A percentile compares a stretch with the other conserved stretches of the same genome.
Evolutionary conservation across 192 early-diverging fungal genomes (phyloP).

Genomic region (Thamnidium elegans): DNA sequence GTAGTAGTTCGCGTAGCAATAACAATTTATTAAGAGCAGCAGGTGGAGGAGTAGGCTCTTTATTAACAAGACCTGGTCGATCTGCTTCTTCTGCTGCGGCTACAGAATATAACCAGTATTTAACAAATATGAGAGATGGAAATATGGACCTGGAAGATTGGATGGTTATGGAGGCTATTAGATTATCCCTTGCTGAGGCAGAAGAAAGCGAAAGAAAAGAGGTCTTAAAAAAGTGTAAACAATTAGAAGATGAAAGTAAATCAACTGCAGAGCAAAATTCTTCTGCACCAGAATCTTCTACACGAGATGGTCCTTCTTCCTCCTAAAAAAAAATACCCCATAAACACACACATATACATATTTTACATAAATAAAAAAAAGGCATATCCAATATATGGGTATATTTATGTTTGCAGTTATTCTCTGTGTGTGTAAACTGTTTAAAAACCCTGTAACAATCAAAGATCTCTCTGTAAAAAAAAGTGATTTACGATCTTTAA

Average conservation of each 20-base stretch:
- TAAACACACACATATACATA: too few species aligned
- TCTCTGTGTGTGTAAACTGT: too few species aligned
- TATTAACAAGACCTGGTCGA: constrained; percentile 29
- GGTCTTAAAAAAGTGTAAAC: constrained; percentile 1
- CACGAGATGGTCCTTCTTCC: too few species aligned
- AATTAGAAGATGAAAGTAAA: not conserved
- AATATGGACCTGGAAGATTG: constrained; percentile 87
- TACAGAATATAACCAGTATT: constrained; percentile 56
- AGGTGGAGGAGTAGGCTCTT: constrained; percentile 13
- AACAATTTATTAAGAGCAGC: constrained; percentile 13
- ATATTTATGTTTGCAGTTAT: too few species aligned
- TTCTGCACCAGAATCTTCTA: too few species aligned
- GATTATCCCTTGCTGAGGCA: constrained; percentile 66
- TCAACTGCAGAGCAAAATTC: too few species aligned
- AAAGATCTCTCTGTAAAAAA: too few species aligned
- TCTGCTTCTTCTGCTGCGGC: constrained; percentile 42
- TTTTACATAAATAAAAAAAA: too few species aligned
- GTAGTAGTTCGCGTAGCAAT: not conserved
- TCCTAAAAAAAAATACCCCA: too few species aligned
- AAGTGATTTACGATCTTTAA: too few species aligned
- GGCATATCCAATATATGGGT: too few species aligned
- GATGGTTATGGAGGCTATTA: constrained; percentile 91
- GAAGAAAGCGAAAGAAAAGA: constrained; percentile 50
- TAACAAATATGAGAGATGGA: constrained; percentile 68
- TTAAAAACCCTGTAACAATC: too few species aligned